A percentile compares a stretch with the other conserved stretches of the same genome.
Evolutionary conservation across 257 asterid species (phyloP).

Genomic region (Solanum ahanhuiri): DNA sequence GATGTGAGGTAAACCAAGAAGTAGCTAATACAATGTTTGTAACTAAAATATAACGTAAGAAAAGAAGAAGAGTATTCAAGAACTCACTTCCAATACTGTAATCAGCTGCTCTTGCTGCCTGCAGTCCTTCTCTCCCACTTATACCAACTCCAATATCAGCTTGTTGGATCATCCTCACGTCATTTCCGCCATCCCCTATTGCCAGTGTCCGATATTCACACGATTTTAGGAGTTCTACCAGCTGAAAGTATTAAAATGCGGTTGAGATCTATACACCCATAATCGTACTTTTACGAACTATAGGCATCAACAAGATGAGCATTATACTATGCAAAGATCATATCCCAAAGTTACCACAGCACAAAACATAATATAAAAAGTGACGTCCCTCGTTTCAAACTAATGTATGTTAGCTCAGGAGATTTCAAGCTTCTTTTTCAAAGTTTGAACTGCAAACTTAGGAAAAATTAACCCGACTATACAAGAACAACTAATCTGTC

Average conservation of each 20-base stretch:
- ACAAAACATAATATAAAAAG: neutral
- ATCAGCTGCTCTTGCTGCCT: constrained; percentile 99
- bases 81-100: constrained; percentile 96
- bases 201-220: constrained; percentile 98
- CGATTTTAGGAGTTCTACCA: constrained; percentile 83
- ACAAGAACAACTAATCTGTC: neutral
- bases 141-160: constrained; percentile 99
- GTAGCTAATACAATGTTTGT: neutral
- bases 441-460: neutral
- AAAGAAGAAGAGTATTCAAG: neutral
- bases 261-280: neutral
- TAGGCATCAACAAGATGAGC: neutral
- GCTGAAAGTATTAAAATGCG: constrained; percentile 29
- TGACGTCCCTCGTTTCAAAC: neutral
- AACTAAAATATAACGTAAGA: neutral
- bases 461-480: neutral
- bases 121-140: constrained; percentile 99
- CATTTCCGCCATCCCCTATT: constrained; percentile 99
- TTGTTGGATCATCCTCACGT: constrained; percentile 99
- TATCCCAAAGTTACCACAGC: neutral
- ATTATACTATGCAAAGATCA: neutral
- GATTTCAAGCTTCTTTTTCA: neutral
- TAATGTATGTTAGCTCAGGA: neutral
- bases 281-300: neutral
- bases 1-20: neutral